These are phyloP conservation scores for Cruciata laevipes DNA, from an alignment of 257 asterid genomes.

Conservation along the genomic window DNA sequence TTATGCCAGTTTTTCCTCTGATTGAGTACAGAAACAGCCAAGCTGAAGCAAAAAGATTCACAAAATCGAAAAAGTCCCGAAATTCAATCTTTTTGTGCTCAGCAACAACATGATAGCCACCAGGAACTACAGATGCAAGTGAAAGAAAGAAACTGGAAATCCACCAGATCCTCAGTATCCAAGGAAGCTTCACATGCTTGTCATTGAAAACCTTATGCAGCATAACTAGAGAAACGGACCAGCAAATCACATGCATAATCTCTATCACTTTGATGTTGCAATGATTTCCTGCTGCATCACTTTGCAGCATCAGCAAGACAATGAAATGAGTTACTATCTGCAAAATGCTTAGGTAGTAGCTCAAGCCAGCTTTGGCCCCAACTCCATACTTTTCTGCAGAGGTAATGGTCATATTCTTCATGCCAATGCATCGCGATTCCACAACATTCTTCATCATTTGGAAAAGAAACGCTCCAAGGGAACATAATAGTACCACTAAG, in stretches of 20 bases:
- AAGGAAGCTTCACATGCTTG: constrained; percentile 42
- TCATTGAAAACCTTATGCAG: constrained; percentile 29
- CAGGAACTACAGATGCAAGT: constrained; percentile 40
- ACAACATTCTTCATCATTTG: background rate
- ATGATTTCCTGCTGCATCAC: constrained; percentile 19
- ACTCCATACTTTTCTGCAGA: background rate
- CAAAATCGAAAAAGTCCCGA: constrained; percentile 41
- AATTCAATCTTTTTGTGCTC: constrained; percentile 24
- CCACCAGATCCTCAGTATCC: constrained; percentile 84
- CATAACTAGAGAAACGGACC: constrained; percentile 46
- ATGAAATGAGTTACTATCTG: constrained; percentile 39
- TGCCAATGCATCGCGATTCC: background rate
- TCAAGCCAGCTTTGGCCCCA: background rate
- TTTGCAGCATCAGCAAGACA: constrained; percentile 29
- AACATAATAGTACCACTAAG: background rate
- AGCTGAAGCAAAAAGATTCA: constrained; percentile 42
- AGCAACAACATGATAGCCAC: constrained; percentile 29
- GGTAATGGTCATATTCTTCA: background rate
- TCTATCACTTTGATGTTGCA: constrained; percentile 42
- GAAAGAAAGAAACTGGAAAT: constrained; percentile 58
- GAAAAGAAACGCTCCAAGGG: background rate
- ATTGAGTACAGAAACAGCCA: constrained; percentile 46
- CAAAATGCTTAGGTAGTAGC: constrained; percentile 13
- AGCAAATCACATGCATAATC: constrained; percentile 51
- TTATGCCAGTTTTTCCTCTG: constrained; percentile 48